Evolutionary conservation across 1,284 basidiomycete genomes (phyloP), one percentile per base, ranked within the genome.

Genomic region (Violaceomyces palustris): DNA sequence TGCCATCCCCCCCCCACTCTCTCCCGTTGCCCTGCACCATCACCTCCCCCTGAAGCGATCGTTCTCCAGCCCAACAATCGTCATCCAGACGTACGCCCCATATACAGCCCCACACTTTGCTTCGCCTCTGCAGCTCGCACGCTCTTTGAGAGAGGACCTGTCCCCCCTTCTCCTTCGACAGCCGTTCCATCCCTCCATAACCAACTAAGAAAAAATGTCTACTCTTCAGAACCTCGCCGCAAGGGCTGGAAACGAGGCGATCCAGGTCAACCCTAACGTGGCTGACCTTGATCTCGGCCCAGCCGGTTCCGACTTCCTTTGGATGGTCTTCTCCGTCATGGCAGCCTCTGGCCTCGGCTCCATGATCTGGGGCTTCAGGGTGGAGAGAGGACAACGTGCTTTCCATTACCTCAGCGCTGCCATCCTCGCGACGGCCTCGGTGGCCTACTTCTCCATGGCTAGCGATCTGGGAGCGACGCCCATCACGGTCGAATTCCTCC

Each of bases 391-490:
- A 35, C 55, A 81, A 23, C 82, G 81, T 78, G 74, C 79, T 0
- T 80, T 80, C 59, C 50, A 57, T 51, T 61, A 64, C 56, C 55
- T 67, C 24, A 80, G 80, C 48, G 76, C 79, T 15, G 49, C 53
- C 39, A 64, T 72, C 24, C 59, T 69, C 1, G 57, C 50, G 25
- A 75, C 74, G 14, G 74, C 73, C 17, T 69, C 66, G 29, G 49
- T 72, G 39, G 71, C 76, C 19, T 82, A 77, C 75, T 82, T 81
- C 69, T 75, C 77, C 15, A 79, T 82, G 79, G 82, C 82, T 1
- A 81, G 80, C 10, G 76, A 83, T 67, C 76, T 83, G 40, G 82
- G 83, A 22, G 75, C 74, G 35, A 78, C 81, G 3, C 75, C 79
- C 29, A 67, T 82, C 50, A 43, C 36, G 3, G 77, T 79, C 44